These are phyloP conservation scores for Termitomyces sp. DNA, from an alignment of 768 basidiomycete species.

Conservation along the genomic window DNA sequence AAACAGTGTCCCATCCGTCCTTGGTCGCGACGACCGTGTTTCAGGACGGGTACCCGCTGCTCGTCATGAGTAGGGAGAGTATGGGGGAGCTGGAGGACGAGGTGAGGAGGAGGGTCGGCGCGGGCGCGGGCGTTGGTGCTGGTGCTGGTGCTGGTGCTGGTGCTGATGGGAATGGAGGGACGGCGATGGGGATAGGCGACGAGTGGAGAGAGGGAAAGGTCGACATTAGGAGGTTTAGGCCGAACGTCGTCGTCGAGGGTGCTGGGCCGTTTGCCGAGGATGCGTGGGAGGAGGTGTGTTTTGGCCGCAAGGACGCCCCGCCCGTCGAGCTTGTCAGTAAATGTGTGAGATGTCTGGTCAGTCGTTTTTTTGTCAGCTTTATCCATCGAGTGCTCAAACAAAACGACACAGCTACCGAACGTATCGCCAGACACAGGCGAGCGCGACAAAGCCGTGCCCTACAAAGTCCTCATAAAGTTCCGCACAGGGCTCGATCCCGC, in stretches of 20 bases:
- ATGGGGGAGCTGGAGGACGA: constrained; percentile 48
- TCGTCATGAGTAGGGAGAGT: constrained; percentile 68
- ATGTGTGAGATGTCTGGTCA: constrained; percentile 71
- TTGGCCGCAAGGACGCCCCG: constrained; percentile 42
- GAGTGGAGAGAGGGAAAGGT: constrained; percentile 14
- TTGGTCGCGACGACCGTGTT: constrained; percentile 54
- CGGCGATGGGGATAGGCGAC: constrained; percentile 12
- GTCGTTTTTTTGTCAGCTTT: constrained; percentile 13
- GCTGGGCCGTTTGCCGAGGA: constrained; percentile 74
- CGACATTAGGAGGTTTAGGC: constrained; percentile 46
- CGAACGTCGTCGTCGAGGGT: constrained; percentile 71
- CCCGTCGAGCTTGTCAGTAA: constrained; percentile 60
- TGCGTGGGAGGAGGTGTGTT: constrained; percentile 56
- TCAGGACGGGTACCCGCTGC: constrained; percentile 72
- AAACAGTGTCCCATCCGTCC: constrained; percentile 48
- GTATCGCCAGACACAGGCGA: constrained; percentile 62
- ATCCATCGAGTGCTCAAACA: too few species aligned
- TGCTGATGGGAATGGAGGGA: background rate
- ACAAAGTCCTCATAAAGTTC: constrained; percentile 73
- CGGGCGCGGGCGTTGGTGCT: background rate
- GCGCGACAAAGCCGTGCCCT: constrained; percentile 71
- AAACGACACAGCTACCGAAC: constrained; percentile 58
- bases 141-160: background rate
- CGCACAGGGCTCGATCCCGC: constrained; percentile 55
- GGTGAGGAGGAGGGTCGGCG: constrained; percentile 42